Evolutionary conservation across 345 rosid genomes (phyloP).

Genomic region (Rhodamnia argentea): DNA sequence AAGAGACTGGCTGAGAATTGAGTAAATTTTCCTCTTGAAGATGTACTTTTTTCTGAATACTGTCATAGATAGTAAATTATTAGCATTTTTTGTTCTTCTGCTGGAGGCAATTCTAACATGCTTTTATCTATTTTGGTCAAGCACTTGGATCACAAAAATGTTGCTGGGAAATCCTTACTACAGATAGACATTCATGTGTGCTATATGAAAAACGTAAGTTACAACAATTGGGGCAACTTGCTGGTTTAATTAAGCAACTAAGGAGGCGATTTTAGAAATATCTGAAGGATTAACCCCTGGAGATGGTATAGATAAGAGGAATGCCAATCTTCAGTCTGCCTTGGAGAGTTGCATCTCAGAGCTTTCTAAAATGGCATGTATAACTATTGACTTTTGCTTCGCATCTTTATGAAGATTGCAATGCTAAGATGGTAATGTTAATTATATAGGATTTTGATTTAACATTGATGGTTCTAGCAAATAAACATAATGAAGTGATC

Average conservation of each 20-base stretch:
- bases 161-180: slow-evolving; percentile 41
- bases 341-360: slow-evolving; percentile 63
- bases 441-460: background rate
- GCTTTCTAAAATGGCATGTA: slow-evolving; percentile 61
- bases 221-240: slow-evolving; percentile 44
- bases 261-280: slow-evolving; percentile 63
- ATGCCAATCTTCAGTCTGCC: slow-evolving; percentile 50
- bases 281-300: slow-evolving; percentile 35
- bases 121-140: slow-evolving; percentile 64
- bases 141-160: slow-evolving; percentile 88
- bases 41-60: background rate
- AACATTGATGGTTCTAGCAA: background rate
- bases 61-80: slow-evolving; percentile 2
- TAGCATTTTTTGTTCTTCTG: background rate
- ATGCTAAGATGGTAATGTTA: background rate
- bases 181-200: slow-evolving; percentile 57
- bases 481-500: no score
- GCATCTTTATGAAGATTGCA: background rate
- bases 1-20: slow-evolving; percentile 53
- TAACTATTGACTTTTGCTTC: background rate
- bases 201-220: slow-evolving; percentile 53
- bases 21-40: background rate
- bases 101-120: slow-evolving; percentile 71
- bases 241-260: slow-evolving; percentile 67
- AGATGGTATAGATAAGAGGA: slow-evolving; percentile 20